Evolutionary conservation across 2,329 filamentous ascomycete genomes (phyloP).

Genomic region (Sarocladium kiliense): DNA sequence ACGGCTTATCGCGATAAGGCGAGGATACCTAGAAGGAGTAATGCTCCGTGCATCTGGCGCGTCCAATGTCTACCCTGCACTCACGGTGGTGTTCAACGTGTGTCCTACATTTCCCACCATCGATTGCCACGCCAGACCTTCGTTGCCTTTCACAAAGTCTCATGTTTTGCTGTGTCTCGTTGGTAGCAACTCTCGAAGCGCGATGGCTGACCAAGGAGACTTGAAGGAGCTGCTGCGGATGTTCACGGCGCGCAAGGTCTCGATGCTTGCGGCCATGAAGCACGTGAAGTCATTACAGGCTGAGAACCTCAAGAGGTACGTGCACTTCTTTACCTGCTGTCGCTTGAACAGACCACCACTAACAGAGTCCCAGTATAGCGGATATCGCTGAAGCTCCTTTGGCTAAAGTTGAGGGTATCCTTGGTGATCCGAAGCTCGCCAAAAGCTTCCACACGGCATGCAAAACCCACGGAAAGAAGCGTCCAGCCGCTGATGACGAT

Average conservation of each 20-base stretch:
- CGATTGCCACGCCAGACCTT: not conserved
- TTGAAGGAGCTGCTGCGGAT: slow-evolving; percentile 57
- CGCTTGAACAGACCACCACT: slow-evolving; percentile 6
- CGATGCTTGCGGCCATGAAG: slow-evolving; percentile 54
- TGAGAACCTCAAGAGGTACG: slow-evolving; percentile 51
- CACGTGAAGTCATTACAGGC: slow-evolving; percentile 53
- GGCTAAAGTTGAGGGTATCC: slow-evolving; percentile 36
- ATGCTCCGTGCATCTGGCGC: not conserved
- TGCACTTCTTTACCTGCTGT: slow-evolving; percentile 10
- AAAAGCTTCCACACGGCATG: slow-evolving; percentile 48
- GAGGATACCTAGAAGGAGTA: no score
- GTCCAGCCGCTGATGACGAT: slow-evolving; percentile 20
- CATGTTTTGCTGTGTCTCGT: not conserved
- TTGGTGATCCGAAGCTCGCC: slow-evolving; percentile 44
- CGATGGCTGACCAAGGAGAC: slow-evolving; percentile 53
- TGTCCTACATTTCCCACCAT: not conserved
- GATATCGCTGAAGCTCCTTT: slow-evolving; percentile 48
- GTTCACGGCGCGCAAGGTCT: slow-evolving; percentile 52
- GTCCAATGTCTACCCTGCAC: not conserved
- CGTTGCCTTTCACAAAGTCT: not conserved
- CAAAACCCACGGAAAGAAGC: slow-evolving; percentile 45
- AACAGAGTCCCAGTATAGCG: slow-evolving; percentile 36
- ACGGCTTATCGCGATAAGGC: not conserved
- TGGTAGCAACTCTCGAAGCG: not conserved
- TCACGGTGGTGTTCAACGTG: not conserved